These are phyloP conservation scores for Diaporthe caulivora DNA, from an alignment of 2,329 filamentous ascomycete species.

Conservation along the genomic window DNA sequence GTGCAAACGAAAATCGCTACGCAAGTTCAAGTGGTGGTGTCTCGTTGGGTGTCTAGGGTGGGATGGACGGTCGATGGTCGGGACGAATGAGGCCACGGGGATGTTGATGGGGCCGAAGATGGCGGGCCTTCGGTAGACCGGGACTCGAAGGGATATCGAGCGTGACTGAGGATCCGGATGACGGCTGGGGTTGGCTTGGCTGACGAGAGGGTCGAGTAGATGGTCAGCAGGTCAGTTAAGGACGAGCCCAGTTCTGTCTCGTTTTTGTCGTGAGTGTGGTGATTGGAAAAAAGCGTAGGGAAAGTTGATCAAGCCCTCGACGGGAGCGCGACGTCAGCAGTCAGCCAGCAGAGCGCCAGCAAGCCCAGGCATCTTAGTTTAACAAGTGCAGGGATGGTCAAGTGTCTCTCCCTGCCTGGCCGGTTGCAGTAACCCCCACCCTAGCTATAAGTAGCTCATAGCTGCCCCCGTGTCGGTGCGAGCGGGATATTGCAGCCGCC, in stretches of 20 bases:
- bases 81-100: not conserved
- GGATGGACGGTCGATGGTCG: not conserved
- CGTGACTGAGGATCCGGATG: not conserved
- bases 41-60: not conserved
- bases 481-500: not conserved
- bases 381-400: slow-evolving; percentile 11
- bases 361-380: not conserved
- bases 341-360: not conserved
- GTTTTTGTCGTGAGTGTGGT: not conserved
- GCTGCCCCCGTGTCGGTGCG: not conserved
- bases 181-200: not conserved
- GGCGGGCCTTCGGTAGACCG: not conserved
- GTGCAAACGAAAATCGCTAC: not conserved
- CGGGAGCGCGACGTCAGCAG: slow-evolving; percentile 28
- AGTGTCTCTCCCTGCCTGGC: slow-evolving; percentile 17
- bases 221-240: slow-evolving; percentile 14
- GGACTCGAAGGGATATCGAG: not conserved
- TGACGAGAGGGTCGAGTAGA: not conserved
- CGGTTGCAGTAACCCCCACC: slow-evolving; percentile 29
- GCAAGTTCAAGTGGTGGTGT: not conserved
- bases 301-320: slow-evolving; percentile 2
- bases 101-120: not conserved
- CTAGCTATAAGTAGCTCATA: not conserved
- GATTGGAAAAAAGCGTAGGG: not conserved
- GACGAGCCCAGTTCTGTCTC: not conserved